Base-by-base conservation (phyloP, 139 green algal genomes). In the Micractinium conductrix region DNA sequence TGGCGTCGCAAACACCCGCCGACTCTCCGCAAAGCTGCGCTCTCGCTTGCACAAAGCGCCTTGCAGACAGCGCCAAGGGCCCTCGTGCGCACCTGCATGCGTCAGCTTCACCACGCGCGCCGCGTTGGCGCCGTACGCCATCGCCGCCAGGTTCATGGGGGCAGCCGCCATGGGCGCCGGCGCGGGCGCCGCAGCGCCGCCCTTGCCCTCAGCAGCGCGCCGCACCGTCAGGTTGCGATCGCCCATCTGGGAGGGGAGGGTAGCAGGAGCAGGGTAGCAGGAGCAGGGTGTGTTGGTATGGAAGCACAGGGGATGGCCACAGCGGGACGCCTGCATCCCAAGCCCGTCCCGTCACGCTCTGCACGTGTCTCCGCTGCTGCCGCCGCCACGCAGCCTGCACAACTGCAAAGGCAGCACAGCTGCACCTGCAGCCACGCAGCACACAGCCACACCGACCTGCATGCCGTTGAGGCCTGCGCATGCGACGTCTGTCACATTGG, bases 381-480 rank as follows among this genome's bases (percentile, higher is more conserved):
- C n/a, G n/a, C n/a, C n/a, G n/a, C n/a, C n/a, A n/a, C n/a, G n/a
- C n/a, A n/a, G n/a, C n/a, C n/a, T n/a, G n/a, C n/a, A n/a, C n/a
- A n/a, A n/a, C n/a, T n/a, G n/a, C n/a, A n/a, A n/a, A n/a, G n/a
- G n/a, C n/a, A n/a, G n/a, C n/a, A 19, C 55, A 65, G 55, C 16
- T 19, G 21, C 16, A 30, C 17, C 55, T 14, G 55, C 55, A 58
- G 48, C 12, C 48, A 58, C 12, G 48, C 48, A 58, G 48, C 12
- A 58, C 19, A 14, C 35, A 43, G 14, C 68, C n/a, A n/a, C n/a
- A n/a, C n/a, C 91, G 40, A 76, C 70, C 70, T 55, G 80, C 84
- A 99, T 95, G 37, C 97, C 97, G 86, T 99, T 95, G 19, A 99
- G 91, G 0, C 94, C 95, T 44, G 92, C 91, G 87, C 91, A 96